These are phyloP conservation scores for Boletus rex-veris DNA, from an alignment of 768 basidiomycete species.

Conservation along the genomic window DNA sequence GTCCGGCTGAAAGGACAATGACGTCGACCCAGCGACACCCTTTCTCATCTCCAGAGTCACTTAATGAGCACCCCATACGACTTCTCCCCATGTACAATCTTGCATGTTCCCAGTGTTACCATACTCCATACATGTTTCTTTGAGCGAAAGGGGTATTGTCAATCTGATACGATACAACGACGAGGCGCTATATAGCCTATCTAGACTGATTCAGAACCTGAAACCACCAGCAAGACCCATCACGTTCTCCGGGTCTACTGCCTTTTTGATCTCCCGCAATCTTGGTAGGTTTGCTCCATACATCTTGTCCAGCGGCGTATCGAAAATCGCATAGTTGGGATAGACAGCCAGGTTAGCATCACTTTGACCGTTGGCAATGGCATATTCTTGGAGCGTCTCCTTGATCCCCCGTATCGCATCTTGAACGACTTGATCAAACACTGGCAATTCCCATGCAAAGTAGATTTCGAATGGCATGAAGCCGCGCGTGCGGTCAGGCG, in stretches of 20 bases:
- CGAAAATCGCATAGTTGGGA: conserved; percentile 54
- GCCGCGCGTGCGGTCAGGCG: conserved; percentile 35
- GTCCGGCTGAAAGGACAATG: no score
- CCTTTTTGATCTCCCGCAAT: conserved; percentile 39
- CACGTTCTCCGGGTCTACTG: conserved; percentile 51
- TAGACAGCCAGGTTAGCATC: conserved; percentile 39
- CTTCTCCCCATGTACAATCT: no score
- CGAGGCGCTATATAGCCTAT: no score
- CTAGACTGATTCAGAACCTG: conserved; percentile 37
- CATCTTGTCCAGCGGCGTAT: conserved; percentile 44
- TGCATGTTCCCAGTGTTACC: no score
- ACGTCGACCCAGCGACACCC: no score
- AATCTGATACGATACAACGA: no score
- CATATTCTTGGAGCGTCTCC: conserved; percentile 35
- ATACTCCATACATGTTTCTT: no score
- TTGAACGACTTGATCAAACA: conserved; percentile 24
- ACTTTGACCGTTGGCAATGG: conserved; percentile 5
- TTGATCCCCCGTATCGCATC: conserved; percentile 38
- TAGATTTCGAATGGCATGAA: conserved; percentile 47
- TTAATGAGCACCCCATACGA: no score
- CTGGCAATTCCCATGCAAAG: conserved; percentile 9
- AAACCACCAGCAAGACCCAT: conserved; percentile 64
- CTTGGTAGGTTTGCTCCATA: conserved; percentile 42
- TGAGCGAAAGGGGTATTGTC: no score
- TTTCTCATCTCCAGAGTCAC: no score